phyloP scores from a whole-genome alignment of 2,329 filamentous ascomycete genomes.

The Venturia nashicola region DNA sequence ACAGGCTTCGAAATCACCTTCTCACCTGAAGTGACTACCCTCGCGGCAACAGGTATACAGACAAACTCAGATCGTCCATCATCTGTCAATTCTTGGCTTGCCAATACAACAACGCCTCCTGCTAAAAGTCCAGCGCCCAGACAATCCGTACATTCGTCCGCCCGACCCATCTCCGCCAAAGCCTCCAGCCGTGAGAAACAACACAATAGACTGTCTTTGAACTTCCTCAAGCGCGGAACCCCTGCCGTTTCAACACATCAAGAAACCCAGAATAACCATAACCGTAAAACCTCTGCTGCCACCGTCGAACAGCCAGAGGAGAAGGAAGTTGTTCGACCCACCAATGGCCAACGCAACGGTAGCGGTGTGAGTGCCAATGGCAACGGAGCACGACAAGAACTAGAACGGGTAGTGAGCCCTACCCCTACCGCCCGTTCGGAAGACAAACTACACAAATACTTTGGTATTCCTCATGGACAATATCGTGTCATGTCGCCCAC shows the following conservation, averaged over 20 bases:
- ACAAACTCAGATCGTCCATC: constrained; percentile 21
- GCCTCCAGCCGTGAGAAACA: background rate
- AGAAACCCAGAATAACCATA: background rate
- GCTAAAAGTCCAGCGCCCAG: background rate
- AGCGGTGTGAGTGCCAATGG: constrained; percentile 3
- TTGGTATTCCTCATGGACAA: constrained; percentile 5
- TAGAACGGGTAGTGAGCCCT: background rate
- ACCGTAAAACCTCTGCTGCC: background rate
- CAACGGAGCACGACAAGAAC: background rate
- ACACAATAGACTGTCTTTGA: background rate
- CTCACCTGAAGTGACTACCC: constrained; percentile 27
- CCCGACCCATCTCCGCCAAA: background rate
- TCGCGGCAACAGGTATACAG: constrained; percentile 22
- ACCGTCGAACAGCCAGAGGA: constrained; percentile 11
- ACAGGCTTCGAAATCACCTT: constrained; percentile 35
- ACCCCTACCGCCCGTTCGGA: background rate
- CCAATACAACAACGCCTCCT: background rate
- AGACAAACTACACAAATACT: constrained; percentile 8
- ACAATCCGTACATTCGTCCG: background rate
- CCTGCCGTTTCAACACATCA: background rate
- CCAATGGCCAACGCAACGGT: constrained; percentile 22
- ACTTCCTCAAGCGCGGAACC: background rate
- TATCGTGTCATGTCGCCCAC: constrained; percentile 1
- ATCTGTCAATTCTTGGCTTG: constrained; percentile 15
- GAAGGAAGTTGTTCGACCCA: constrained; percentile 26